These are phyloP conservation scores for Asterochloris sp. DNA, from an alignment of 139 green algal species.

Conservation along the genomic window DNA sequence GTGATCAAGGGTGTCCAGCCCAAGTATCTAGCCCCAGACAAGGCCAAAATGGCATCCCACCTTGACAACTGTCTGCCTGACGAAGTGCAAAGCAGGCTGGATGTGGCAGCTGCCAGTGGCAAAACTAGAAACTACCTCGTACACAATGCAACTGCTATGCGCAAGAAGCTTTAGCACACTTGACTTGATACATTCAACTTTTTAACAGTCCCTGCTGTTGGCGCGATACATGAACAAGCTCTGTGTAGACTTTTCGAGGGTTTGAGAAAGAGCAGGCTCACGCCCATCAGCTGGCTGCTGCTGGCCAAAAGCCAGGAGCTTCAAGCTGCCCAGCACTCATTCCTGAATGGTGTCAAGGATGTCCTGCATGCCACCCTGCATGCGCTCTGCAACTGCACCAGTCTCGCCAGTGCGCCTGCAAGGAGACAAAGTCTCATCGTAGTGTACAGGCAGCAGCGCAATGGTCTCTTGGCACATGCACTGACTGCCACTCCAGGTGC, in stretches of 20 bases:
- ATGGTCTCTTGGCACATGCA: neutral
- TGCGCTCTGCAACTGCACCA: constrained; percentile 66
- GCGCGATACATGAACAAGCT: no score
- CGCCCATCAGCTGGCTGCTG: no score
- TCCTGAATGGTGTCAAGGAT: constrained; percentile 11
- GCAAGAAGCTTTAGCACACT: no score
- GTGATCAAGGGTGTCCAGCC: constrained; percentile 7
- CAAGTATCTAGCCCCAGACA: constrained; percentile 11
- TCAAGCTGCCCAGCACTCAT: neutral
- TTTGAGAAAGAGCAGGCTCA: no score
- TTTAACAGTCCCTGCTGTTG: no score
- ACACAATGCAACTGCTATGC: no score
- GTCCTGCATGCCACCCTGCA: constrained; percentile 66
- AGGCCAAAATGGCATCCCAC: neutral
- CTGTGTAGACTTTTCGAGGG: no score
- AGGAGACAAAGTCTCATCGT: neutral
- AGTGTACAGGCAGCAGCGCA: neutral
- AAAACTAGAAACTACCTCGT: no score
- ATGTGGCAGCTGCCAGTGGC: no score
- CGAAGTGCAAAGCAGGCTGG: no score
- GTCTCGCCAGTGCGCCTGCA: constrained; percentile 75
- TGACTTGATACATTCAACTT: no score
- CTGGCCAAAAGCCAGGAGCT: no score
- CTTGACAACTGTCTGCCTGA: constrained; percentile 5
- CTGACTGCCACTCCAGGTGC: neutral